Evolutionary conservation across 2,329 filamentous ascomycete genomes (phyloP), one percentile per base, ranked within the genome.

Genomic region (Thielaviopsis populi): DNA sequence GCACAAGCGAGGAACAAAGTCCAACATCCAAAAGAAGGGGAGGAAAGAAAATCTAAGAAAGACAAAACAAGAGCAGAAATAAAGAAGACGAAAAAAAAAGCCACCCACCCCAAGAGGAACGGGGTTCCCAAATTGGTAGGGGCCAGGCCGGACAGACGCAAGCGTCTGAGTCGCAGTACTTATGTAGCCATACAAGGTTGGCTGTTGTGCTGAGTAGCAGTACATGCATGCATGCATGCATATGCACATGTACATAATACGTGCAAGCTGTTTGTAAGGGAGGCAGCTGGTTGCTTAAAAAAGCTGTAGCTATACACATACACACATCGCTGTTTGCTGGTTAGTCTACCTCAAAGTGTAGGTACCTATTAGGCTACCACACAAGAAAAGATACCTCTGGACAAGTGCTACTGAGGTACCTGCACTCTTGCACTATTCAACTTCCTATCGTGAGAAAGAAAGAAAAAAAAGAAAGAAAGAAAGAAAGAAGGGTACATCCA

Each of bases 41-140:
- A 62, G 27, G 19, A 63, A 58, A 58, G 37, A 48, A 60, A 60
- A 59, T 41, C 42, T 15, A 50, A 59, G 50, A 56, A 56, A 24
- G 42, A 50, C 22, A 48, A 61, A 42, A 2, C 7, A 54, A 40
- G 43, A 64, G 7, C 6, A 33, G 15, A 41, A 46, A 63, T 6
- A 41, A 27, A 46, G 33, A 41, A 53, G 15, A 33, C 8, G 5
- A 48, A 63, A 59, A 37, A 48, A 63, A 63, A 63, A 63, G 37
- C 62, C 50, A 63, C 62, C 27, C 6, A 42, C 10, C 41, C 56
- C 27, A 60, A 41, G 30, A 63, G 56, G 62, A 40, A 24, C 19
- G 48, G 43, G 15, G 48, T 58, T 42, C 53, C 27, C 33, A 56
- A 37, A 61, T 43, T 46, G 22, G 40, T 13, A 61, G 40, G 41